These are phyloP conservation scores for Pseudogymnoascus pannorum DNA, from an alignment of 2,329 filamentous ascomycete genomes.

Conservation along the genomic window DNA sequence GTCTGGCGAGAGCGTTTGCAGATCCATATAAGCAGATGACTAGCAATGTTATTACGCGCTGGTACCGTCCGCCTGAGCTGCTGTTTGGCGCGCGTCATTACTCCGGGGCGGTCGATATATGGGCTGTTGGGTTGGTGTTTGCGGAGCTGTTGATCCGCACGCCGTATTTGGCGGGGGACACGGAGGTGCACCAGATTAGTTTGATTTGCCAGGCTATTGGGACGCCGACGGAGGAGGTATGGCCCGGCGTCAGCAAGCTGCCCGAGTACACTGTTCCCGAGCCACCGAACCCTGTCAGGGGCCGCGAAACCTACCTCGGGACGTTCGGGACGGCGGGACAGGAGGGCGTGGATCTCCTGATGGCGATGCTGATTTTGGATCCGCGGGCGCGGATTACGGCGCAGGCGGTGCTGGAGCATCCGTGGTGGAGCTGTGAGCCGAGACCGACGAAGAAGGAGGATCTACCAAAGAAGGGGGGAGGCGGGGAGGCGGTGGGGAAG, in stretches of 20 bases:
- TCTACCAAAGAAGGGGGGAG: conserved; percentile 69
- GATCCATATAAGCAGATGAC: conserved; percentile 90
- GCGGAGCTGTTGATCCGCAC: conserved; percentile 79
- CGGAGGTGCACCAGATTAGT: conserved; percentile 77
- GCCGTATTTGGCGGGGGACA: conserved; percentile 76
- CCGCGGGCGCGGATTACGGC: conserved; percentile 79
- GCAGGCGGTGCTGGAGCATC: conserved; percentile 67
- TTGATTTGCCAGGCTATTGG: conserved; percentile 81
- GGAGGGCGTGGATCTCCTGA: conserved; percentile 79
- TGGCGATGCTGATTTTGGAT: conserved; percentile 77
- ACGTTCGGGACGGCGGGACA: conserved; percentile 75
- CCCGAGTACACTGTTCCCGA: conserved; percentile 71
- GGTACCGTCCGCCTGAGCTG: conserved; percentile 92
- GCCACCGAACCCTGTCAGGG: conserved; percentile 47
- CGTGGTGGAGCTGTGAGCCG: conserved; percentile 80
- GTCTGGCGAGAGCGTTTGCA: conserved; percentile 80
- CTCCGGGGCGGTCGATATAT: conserved; percentile 83
- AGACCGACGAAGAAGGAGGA: conserved; percentile 75
- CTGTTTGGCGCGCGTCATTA: conserved; percentile 88
- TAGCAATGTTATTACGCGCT: conserved; percentile 87
- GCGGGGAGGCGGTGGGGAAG: conserved; percentile 67
- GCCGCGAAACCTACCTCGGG: conserved; percentile 63
- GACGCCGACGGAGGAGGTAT: conserved; percentile 87
- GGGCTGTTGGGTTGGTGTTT: conserved; percentile 89
- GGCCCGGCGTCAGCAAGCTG: conserved; percentile 82